These are phyloP conservation scores for Blastobotrys raffinosifermentans DNA, from an alignment of 1,139 yeast genomes.

Conservation along the genomic window DNA sequence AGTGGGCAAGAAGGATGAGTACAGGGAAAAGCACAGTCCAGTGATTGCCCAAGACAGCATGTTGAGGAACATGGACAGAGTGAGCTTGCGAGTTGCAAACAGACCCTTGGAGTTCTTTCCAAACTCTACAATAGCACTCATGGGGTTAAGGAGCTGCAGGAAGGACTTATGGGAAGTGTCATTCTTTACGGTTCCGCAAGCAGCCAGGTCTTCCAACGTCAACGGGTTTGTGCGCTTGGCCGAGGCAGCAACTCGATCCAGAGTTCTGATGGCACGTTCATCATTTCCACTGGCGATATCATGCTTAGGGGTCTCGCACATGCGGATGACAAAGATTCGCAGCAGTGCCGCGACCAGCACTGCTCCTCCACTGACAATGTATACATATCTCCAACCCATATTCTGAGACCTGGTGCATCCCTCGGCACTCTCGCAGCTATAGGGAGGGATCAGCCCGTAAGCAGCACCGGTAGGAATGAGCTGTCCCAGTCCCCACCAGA, in stretches of 20 bases:
- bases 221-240: constrained; percentile 15
- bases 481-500: constrained; percentile 60
- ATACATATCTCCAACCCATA: constrained; percentile 55
- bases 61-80: constrained; percentile 38
- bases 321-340: constrained; percentile 42
- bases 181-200: constrained; percentile 31
- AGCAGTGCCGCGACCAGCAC: constrained; percentile 44
- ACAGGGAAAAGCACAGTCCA: constrained; percentile 48
- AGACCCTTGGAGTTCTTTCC: constrained; percentile 24
- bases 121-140: constrained; percentile 4
- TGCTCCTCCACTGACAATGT: constrained; percentile 47
- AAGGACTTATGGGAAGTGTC: constrained; percentile 4
- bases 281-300: constrained; percentile 46
- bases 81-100: constrained; percentile 37
- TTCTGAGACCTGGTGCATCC: constrained; percentile 42
- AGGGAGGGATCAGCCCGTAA: constrained; percentile 49
- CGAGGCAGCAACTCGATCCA: constrained; percentile 15
- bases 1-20: constrained; percentile 44
- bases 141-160: constrained; percentile 6
- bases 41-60: constrained; percentile 44
- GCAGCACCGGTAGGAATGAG: constrained; percentile 47
- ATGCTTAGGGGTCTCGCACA: constrained; percentile 54
- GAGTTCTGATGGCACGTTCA: constrained; percentile 37
- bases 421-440: constrained; percentile 40
- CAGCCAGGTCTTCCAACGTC: constrained; percentile 37